Base-by-base conservation (phyloP, 768 basidiomycete genomes). In the Termitomyces bulborhizus region DNA sequence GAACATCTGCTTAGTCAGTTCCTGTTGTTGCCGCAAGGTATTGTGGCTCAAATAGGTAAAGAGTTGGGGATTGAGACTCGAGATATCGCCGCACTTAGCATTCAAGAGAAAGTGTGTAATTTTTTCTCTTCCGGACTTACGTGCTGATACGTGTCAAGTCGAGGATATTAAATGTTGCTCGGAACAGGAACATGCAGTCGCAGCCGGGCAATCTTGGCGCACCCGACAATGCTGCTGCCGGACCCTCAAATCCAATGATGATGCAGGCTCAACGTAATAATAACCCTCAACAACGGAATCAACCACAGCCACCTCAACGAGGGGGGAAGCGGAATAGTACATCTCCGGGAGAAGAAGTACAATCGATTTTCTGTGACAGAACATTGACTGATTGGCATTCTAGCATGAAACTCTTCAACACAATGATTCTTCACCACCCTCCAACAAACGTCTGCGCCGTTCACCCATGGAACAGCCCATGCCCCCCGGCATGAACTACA, bases 271-370 rank as follows among this genome's bases (percentile, higher is more conserved):
- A 71, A 54, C 71, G 70, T 50, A 69, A 62, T 47, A 58, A 63
- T 29, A 60, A 57, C n/a, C 63, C 60, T 31, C 63, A 62, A 26
- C 63, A 64, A 24, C 58, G 56, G 49, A 65, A 66, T n/a, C 65
- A 62, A 51, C 69, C 66, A 54, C 69, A 59, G 49, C 61, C 58
- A 15, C 65, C 58, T 49, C 59, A 63, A 36, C 69, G 63, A 50
- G 69, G 63, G 48, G 68, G 63, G 46, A 70, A 84, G 61, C 75
- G 84, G 59, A 82, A 70, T 59, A 85, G 82, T 64, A 84, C 81
- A 11, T 83, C 83, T 6, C 84, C 84, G 6, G 78, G 76, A 36
- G 84, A 84, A 68, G 84, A 84, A 63, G 83, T 84, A 60, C 59
- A 58, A 44, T 26, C 21, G 18, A 31, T 60, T 16, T 41, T 21